Evolutionary conservation across 2,329 filamentous ascomycete genomes (phyloP).

Genomic region (Cryphonectria radicalis): DNA sequence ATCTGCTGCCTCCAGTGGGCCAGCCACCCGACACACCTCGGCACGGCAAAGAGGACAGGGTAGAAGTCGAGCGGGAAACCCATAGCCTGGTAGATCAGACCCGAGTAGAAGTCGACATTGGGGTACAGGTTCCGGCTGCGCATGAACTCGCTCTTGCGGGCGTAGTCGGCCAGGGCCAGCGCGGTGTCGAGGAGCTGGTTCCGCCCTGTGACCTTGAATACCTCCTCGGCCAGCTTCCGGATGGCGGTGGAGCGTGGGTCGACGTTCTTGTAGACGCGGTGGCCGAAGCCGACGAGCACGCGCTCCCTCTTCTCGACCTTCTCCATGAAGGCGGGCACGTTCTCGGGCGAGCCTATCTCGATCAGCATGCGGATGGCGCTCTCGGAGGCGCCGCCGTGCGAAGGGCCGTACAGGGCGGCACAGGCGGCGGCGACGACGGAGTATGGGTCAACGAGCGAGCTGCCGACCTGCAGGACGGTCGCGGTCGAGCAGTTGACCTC

Average conservation of each 20-base stretch:
- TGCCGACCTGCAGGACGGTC: constrained; percentile 59
- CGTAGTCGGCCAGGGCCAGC: constrained; percentile 49
- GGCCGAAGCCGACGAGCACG: constrained; percentile 59
- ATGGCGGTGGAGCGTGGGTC: constrained; percentile 58
- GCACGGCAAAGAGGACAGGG: constrained; percentile 55
- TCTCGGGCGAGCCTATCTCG: constrained; percentile 54
- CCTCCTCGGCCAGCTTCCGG: constrained; percentile 52
- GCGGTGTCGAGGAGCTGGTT: constrained; percentile 56
- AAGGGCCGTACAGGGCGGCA: constrained; percentile 59
- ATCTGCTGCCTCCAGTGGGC: constrained; percentile 58
- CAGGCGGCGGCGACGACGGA: constrained; percentile 56
- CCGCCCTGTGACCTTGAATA: constrained; percentile 54
- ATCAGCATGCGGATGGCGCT: constrained; percentile 59
- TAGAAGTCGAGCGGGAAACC: constrained; percentile 58
- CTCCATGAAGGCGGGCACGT: constrained; percentile 54
- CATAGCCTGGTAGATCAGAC: constrained; percentile 57
- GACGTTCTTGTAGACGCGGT: constrained; percentile 58
- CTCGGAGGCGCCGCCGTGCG: constrained; percentile 64
- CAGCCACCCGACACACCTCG: constrained; percentile 55
- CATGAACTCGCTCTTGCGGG: constrained; percentile 52
- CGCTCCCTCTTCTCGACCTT: constrained; percentile 55
- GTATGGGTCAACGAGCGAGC: constrained; percentile 59
- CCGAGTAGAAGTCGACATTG: constrained; percentile 58
- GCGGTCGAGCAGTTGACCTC: constrained; percentile 63
- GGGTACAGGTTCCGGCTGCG: constrained; percentile 53